Conservation (phyloP, 805 yeast species). For the Candida sphagnicola region DNA sequence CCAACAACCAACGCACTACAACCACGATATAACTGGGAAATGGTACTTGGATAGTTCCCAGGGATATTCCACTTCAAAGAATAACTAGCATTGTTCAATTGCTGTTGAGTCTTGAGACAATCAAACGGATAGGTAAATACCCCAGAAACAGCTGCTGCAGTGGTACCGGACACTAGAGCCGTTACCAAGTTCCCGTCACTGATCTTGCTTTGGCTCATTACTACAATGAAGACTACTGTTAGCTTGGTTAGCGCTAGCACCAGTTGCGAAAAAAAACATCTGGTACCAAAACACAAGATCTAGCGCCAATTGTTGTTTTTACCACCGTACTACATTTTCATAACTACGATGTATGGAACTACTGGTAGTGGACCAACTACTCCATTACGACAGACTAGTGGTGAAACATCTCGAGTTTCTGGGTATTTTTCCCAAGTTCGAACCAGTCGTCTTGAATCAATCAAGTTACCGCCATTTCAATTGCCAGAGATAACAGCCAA, state of each 20-base stretch:
- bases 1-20: constrained; percentile 76
- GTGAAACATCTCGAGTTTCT: neutral
- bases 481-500: constrained; percentile 7
- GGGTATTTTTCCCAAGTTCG: constrained; percentile 1
- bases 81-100: constrained; percentile 44
- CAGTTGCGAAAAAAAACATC: no score
- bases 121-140: constrained; percentile 70
- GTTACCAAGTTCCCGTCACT: constrained; percentile 42
- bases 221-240: no score
- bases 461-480: constrained; percentile 11
- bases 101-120: constrained; percentile 61
- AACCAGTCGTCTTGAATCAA: neutral
- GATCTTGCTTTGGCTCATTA: neutral
- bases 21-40: constrained; percentile 49
- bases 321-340: neutral
- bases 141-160: constrained; percentile 61
- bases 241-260: no score
- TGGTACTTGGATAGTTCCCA: constrained; percentile 26
- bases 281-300: no score
- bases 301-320: no score
- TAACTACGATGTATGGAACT: neutral
- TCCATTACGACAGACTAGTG: neutral
- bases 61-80: constrained; percentile 32
- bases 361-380: neutral
- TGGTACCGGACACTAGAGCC: constrained; percentile 56